Evolutionary conservation across 1,284 basidiomycete species (phyloP), one percentile per base, ranked within the genome.

Genomic region (Ceratobasidium sp.): DNA sequence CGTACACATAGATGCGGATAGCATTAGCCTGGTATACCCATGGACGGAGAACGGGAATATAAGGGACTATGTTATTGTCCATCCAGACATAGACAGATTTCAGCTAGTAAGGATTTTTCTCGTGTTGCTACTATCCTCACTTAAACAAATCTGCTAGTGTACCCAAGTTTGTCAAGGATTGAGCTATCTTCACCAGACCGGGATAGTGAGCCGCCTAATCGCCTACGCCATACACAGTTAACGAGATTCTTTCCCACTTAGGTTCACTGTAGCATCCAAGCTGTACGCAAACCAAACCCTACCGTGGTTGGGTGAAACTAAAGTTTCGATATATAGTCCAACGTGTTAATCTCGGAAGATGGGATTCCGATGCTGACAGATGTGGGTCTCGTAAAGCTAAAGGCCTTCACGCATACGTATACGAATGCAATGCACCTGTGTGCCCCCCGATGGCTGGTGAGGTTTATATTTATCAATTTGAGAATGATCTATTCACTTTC

Each of bases 181-280:
- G 18, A 43, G 21, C 10, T 62, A 48, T 32, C 41, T 62, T 3
- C 60, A 62, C 21, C 12, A 21, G 2, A 14, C 30, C 4, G 46
- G 43, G 18, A 62, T 62, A 34, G 60, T 62, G 26, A 48, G 60
- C 36, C 32, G 23, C 2, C 8, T 16, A 21, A 4, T 18, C 14
- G 4, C 4, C 18, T 12, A 14, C 23, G 5, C 4, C 10, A 10
- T 21, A 32, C 16, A 9, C 16, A 3, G 12, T 34, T 18, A 30
- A 18, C 52, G 3, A n/a, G 9, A 30, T 16, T 50, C 6, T 8
- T 9, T 16, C 23, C 45, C 21, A 5, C 6, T 30, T 5, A 62
- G 60, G 60, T 62, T 12, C 60, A 62, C 50, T 18, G 60, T 23
- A 21, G 30, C 21, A 6, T 62, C n/a, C 45, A 50, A 62, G 60